Evolutionary conservation across 1,139 yeast genomes (phyloP), one percentile per base, ranked within the genome.

Genomic region (Kodamaea sp.): DNA sequence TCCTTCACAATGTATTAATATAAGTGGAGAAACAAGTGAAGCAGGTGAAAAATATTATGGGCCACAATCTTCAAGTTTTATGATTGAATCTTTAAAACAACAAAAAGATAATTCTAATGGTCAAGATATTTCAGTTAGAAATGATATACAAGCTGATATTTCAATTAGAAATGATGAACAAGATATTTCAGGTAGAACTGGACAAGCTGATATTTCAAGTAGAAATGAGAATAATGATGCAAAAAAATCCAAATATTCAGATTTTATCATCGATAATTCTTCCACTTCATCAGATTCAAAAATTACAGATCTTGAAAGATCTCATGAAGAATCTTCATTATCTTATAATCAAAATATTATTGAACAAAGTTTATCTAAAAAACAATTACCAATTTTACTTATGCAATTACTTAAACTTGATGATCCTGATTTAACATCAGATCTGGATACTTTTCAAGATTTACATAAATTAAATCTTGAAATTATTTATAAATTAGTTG

Each of bases 61-160:
- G 0, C 79, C 79, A 1, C 74, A 67, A 43, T 67, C 75, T n/a
- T 63, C 75, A 2, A 55, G 58, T 29, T 73, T 58, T 47, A 73
- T 73, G 78, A 67, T 73, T 30, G 68, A 67, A 36, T 49, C 58
- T 31, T 54, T 54, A 49, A 60, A 50, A 37, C 49, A 39, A 48
- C 55, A 34, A 45, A 37, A 35, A 24, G 33, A 29, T 9, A 24
- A 32, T 24, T 20, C 11, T 7, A 7, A 22, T 10, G 35, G 9
- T 7, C 7, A 27, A 8, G 9, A n/a, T n/a, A n/a, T 4, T 10
- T 11, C 23, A 6, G 12, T 29, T n/a, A 32, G 12, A 24, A n/a
- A n/a, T n/a, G n/a, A n/a, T n/a, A n/a, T n/a, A n/a, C n/a, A n/a
- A 9, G 20, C 39, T n/a, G 34, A 29, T 11, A 22, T 27, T 31